Evolutionary conservation across 1,284 basidiomycete species (phyloP).

Genomic region (Ustilago loliicola): DNA sequence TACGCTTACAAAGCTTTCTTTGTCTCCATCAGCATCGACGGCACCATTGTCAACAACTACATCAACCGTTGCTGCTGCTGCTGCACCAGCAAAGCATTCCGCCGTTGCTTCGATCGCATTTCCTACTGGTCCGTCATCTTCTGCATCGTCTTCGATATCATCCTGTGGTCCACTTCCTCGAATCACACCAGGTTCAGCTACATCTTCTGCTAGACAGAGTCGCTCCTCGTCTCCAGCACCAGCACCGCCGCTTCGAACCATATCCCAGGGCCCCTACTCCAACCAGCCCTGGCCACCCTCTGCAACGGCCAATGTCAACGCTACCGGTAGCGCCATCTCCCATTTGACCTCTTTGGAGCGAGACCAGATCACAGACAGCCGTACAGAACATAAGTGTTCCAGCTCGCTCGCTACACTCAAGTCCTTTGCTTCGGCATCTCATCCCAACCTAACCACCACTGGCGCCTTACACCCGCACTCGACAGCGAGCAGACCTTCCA

Average conservation of each 20-base stretch:
- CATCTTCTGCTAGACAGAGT: constrained; percentile 30
- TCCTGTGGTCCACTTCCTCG: background rate
- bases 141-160: constrained; percentile 11
- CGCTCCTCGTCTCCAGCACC: constrained; percentile 44
- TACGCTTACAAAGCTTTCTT: constrained; percentile 12
- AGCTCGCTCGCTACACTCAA: constrained; percentile 43
- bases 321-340: constrained; percentile 34
- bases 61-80: background rate
- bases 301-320: constrained; percentile 44
- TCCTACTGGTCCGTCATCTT: constrained; percentile 15
- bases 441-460: constrained; percentile 12
- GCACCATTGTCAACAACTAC: constrained; percentile 7
- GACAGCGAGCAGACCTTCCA: constrained; percentile 5
- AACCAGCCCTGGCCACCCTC: constrained; percentile 20
- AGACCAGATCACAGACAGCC: constrained; percentile 35
- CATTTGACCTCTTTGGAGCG: constrained; percentile 34
- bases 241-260: constrained; percentile 39
- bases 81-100: constrained; percentile 15
- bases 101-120: constrained; percentile 18
- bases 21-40: constrained; percentile 10
- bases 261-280: constrained; percentile 30
- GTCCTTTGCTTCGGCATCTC: constrained; percentile 26
- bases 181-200: constrained; percentile 16
- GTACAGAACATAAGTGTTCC: constrained; percentile 35
- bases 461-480: background rate